Percentiles rank a stretch among this genome's conserved stretches.
Evolutionary conservation across 176 grass and related monocot genomes (phyloP).

Genomic region (Ampelocalamus luodianensis): DNA sequence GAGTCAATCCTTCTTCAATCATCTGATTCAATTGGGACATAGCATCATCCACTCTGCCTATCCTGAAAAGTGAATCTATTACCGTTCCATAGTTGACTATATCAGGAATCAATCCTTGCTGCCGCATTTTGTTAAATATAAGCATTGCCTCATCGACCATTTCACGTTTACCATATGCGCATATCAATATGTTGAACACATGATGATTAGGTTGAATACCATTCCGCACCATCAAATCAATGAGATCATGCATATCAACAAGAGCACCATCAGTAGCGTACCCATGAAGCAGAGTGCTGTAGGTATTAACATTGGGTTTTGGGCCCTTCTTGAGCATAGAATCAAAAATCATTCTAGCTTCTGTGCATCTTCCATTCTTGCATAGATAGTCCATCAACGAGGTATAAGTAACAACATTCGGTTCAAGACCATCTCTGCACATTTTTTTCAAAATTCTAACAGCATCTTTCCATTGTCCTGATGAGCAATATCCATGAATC

Average conservation of each 20-base stretch:
- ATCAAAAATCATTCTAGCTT: neutral
- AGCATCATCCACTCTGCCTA: constrained; percentile 25
- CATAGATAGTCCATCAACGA: neutral
- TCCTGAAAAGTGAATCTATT: constrained; percentile 4
- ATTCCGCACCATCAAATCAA: neutral
- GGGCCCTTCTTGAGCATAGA: neutral
- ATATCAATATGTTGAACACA: neutral
- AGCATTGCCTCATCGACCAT: neutral
- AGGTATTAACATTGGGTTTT: neutral
- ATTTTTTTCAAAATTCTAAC: no score
- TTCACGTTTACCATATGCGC: neutral
- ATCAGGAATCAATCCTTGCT: neutral
- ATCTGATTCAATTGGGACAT: constrained; percentile 25
- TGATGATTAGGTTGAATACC: neutral
- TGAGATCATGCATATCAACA: neutral
- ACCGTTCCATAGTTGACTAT: constrained; percentile 20
- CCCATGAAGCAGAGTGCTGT: neutral
- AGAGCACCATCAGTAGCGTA: neutral
- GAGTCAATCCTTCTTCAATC: neutral
- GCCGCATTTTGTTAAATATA: neutral
- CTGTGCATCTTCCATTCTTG: neutral
- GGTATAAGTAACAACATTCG: neutral
- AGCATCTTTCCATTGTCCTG: no score
- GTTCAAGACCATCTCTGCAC: no score
- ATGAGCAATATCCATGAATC: no score